Conservation (phyloP, 1,284 basidiomycete genomes). For the Mycena sp. region DNA sequence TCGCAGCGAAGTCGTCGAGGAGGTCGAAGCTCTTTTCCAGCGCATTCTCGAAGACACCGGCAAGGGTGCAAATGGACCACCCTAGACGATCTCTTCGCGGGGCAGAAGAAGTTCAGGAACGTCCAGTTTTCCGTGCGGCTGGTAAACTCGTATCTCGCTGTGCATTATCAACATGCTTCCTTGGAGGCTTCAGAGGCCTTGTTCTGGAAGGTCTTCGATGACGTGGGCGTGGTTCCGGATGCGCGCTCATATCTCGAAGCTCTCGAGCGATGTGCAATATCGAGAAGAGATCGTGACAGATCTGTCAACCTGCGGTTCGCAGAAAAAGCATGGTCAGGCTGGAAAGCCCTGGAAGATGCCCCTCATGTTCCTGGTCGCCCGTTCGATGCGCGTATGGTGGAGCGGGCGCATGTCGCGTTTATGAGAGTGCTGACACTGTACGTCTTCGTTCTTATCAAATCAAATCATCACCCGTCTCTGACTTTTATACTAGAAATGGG, state of each 20-base stretch:
- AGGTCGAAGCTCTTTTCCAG: conserved; percentile 77
- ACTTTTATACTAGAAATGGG: conserved; percentile 51
- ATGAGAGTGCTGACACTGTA: conserved; percentile 70
- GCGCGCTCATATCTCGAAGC: conserved; percentile 70
- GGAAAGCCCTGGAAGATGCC: conserved; percentile 55
- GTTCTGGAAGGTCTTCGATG: conserved; percentile 59
- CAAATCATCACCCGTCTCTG: background rate
- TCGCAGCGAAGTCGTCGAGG: conserved; percentile 75
- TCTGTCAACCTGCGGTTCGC: conserved; percentile 57
- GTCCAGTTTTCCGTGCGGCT: conserved; percentile 73
- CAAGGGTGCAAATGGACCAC: conserved; percentile 3
- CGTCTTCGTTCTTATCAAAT: conserved; percentile 38
- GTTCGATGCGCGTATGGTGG: conserved; percentile 61
- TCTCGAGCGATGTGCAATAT: conserved; percentile 70
- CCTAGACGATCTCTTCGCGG: conserved; percentile 33
- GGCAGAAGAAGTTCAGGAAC: conserved; percentile 58
- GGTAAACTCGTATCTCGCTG: conserved; percentile 85
- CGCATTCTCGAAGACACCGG: conserved; percentile 68
- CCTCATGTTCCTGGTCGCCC: conserved; percentile 39
- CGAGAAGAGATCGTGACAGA: conserved; percentile 57
- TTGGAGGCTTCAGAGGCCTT: conserved; percentile 57
- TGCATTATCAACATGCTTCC: conserved; percentile 73
- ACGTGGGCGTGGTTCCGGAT: conserved; percentile 55
- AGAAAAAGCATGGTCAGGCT: conserved; percentile 66
- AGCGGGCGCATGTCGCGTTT: conserved; percentile 71